phyloP scores from a whole-genome alignment of 2,329 filamentous ascomycete genomes.

The Sclerotinia nivalis region DNA sequence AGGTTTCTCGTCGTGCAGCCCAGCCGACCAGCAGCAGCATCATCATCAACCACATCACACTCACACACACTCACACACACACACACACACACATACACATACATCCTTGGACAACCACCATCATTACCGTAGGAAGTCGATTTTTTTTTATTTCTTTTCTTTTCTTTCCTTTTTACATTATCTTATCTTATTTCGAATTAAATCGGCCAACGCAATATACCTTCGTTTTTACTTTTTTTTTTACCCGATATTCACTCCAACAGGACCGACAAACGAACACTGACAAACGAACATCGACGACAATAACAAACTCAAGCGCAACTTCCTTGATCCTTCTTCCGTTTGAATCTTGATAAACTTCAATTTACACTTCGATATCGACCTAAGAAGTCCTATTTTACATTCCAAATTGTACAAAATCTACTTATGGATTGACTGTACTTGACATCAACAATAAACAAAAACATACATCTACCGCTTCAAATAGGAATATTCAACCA shows the following conservation, averaged over 20 bases:
- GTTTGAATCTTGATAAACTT: neutral
- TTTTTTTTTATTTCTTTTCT: neutral
- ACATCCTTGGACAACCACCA: conserved; percentile 7
- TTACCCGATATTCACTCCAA: neutral
- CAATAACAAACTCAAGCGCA: conserved; percentile 9
- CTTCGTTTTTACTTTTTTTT: conserved; percentile 3
- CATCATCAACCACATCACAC: neutral
- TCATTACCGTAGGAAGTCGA: neutral
- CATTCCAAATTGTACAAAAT: neutral
- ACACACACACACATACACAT: neutral
- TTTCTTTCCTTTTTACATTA: neutral
- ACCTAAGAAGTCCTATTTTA: neutral
- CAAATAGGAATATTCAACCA: neutral
- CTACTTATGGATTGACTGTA: conserved; percentile 1
- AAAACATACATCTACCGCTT: neutral
- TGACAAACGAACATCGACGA: conserved; percentile 1
- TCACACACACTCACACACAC: neutral
- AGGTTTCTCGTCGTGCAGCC: conserved; percentile 1
- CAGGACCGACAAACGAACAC: neutral
- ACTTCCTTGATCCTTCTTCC: neutral
- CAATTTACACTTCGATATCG: neutral
- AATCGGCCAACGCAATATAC: conserved; percentile 6
- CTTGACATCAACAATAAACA: conserved; percentile 10
- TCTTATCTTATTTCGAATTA: neutral
- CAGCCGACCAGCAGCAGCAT: neutral